Percentiles rank a stretch among this genome's conserved stretches.
phyloP scores from a whole-genome alignment of 306 rosid genomes.

The Erythrophleum fordii region DNA sequence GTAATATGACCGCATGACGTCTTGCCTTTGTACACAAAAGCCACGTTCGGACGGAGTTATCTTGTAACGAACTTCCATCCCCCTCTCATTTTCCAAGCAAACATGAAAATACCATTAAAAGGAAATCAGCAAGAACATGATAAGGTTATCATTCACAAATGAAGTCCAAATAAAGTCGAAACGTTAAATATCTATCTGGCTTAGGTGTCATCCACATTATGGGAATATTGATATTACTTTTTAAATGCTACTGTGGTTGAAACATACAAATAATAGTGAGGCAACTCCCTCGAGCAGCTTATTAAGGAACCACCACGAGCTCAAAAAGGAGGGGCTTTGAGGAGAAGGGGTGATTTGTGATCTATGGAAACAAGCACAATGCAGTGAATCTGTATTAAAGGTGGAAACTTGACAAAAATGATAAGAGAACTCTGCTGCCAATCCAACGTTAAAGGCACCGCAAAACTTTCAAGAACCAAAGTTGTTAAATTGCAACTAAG shows the following conservation, averaged over 20 bases:
- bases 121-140: neutral
- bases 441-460: neutral
- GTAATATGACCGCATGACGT: too few species aligned
- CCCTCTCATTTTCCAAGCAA: neutral
- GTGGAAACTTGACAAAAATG: neutral
- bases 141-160: neutral
- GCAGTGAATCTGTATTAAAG: neutral
- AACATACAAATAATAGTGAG: too few species aligned
- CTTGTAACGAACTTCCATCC: neutral
- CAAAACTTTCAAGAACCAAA: slow-evolving; percentile 24
- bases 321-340: too few species aligned
- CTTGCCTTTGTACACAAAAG: neutral
- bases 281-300: neutral
- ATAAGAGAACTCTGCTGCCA: slow-evolving; percentile 23
- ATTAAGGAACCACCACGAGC: neutral
- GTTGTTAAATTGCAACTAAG: slow-evolving; percentile 30
- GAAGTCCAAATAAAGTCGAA: too few species aligned
- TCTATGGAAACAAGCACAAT: neutral
- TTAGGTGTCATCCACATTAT: neutral
- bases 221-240: neutral
- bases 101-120: neutral
- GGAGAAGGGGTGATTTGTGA: neutral
- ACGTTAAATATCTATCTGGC: too few species aligned
- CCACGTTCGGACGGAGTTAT: neutral
- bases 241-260: neutral